Evolutionary conservation across 75 land plant genomes (phyloP), one percentile per base, ranked within the genome.

Genomic region (Cunninghamia lanceolata): DNA sequence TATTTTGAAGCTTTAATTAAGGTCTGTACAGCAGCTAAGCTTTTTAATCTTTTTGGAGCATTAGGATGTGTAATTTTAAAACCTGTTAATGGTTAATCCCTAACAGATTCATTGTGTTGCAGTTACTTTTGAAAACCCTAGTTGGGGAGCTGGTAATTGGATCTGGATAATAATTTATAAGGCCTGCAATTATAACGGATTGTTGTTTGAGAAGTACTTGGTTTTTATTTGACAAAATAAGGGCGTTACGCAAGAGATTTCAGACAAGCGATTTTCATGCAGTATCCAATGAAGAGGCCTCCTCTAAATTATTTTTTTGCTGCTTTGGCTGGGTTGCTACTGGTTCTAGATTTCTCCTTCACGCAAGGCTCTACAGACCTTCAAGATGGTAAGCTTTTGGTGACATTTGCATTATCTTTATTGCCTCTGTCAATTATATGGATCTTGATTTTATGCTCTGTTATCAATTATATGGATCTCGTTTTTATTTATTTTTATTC

Each of bases 361-460:
- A 54, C 28, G 34, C 84, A 53, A 32, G 66, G 84, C 9, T 83
- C 47, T 53, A 83, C 66, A 17, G 84, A 83, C 63, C 53, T 30
- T 53, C 84, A 83, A 83, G 84, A 83, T 83, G 84, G 84, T 47
- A 47, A 82, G 34, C 53, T 4, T 82, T 46, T 47, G 42, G 47
- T n/a, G 32, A 82, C 47, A 30, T 45, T 76, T 76, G 35, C 25
- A 19, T 36, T 25, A 25, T 9, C 34, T 75, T 75, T 75, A 16
- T 75, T 34, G 36, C 40, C 30, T 17, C 19, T 9, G n/a, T 56
- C 13, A 17, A 56, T 56, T 56, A 17, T 11, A 56, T 11, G 63
- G 63, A 56, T 56, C 63, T 17, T 56, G 5, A 3, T 3, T 6
- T 45, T 5, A 50, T 9, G 10, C 9, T 50, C 9, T 50, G 52